Conservation (phyloP, 169 alveolate species). For the Neospora caninum region DNA sequence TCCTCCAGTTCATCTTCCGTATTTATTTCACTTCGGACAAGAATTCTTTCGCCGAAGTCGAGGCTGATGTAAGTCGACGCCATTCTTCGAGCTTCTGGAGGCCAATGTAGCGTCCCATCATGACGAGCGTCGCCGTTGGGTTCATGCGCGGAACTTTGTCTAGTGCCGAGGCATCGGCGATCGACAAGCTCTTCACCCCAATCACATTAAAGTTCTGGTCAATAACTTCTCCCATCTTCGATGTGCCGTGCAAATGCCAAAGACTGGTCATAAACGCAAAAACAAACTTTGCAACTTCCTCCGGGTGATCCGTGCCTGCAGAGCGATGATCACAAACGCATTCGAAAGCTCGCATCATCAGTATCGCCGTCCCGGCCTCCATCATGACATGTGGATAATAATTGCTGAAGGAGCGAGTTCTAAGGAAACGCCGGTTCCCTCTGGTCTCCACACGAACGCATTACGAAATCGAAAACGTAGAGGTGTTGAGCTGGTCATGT, state of each 20-base stretch:
- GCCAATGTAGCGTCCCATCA: slow-evolving; percentile 56
- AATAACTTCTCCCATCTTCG: slow-evolving; percentile 50
- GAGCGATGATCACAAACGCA: background rate
- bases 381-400: background rate
- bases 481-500: too few species aligned
- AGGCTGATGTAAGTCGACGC: background rate
- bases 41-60: background rate
- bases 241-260: slow-evolving; percentile 60
- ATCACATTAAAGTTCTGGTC: slow-evolving; percentile 39
- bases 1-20: background rate
- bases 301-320: slow-evolving; percentile 44
- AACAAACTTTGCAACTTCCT: slow-evolving; percentile 36
- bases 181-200: slow-evolving; percentile 1
- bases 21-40: background rate
- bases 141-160: slow-evolving; percentile 38
- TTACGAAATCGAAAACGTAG: too few species aligned
- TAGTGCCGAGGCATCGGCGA: slow-evolving; percentile 51
- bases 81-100: background rate
- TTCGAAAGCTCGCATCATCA: background rate
- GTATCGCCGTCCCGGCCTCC: background rate
- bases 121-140: slow-evolving; percentile 53
- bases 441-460: too few species aligned
- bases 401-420: too few species aligned
- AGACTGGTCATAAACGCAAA: slow-evolving; percentile 43
- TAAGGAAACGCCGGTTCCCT: too few species aligned